Conservation (phyloP, 495 filamentous ascomycete species). For the Daldinia decipiens region DNA sequence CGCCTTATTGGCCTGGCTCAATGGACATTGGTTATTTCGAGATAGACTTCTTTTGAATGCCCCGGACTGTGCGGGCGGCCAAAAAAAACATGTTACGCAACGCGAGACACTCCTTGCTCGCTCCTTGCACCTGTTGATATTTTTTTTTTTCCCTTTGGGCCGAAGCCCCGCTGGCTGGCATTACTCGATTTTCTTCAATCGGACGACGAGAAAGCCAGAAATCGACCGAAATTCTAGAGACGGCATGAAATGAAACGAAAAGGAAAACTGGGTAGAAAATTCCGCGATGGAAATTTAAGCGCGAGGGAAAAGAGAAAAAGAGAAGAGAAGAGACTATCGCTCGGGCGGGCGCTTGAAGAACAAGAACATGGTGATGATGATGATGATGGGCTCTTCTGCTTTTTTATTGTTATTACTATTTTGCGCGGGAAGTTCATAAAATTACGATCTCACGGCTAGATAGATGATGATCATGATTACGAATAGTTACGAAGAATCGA, state of each 20-base stretch:
- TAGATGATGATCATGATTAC: constrained; percentile 38
- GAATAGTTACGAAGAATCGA: constrained; percentile 44
- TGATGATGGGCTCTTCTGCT: constrained; percentile 19
- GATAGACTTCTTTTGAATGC: constrained; percentile 43
- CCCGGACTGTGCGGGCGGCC: constrained; percentile 26
- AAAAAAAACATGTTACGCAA: constrained; percentile 19
- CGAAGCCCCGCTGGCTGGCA: constrained; percentile 25
- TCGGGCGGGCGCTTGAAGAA: constrained; percentile 23
- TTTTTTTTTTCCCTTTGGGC: constrained; percentile 20
- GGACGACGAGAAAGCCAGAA: constrained; percentile 38
- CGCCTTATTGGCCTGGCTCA: constrained; percentile 24
- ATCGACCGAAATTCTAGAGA: constrained; percentile 37
- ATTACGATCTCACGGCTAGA: constrained; percentile 46
- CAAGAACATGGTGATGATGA: neutral
- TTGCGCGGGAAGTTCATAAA: constrained; percentile 31
- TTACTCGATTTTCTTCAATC: constrained; percentile 19
- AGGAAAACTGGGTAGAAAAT: constrained; percentile 32
- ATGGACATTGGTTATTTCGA: constrained; percentile 37
- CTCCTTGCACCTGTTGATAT: neutral
- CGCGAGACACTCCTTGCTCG: constrained; percentile 10
- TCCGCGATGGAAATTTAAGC: constrained; percentile 13
- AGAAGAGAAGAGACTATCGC: constrained; percentile 35
- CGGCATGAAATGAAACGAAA: constrained; percentile 18
- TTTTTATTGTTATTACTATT: neutral
- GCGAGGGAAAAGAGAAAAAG: constrained; percentile 26